Evolutionary conservation across 2,329 filamentous ascomycete genomes (phyloP).

Genomic region (Penicillium sp.): DNA sequence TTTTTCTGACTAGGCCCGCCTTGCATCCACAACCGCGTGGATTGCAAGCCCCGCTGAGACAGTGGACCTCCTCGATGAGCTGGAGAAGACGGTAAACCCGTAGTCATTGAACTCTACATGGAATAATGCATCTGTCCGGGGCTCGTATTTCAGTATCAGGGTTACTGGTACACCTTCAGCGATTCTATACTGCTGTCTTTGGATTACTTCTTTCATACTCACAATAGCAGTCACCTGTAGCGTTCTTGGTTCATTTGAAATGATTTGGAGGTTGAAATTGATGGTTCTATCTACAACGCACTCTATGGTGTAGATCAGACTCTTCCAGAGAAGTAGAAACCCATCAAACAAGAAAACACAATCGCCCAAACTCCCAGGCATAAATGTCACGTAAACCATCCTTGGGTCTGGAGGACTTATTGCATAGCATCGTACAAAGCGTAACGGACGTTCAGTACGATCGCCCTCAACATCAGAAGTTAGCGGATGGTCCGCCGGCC

Average conservation of each 20-base stretch:
- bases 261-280: background rate
- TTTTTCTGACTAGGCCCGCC: conserved; percentile 49
- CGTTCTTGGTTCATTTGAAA: background rate
- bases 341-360: background rate
- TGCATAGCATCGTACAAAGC: conserved; percentile 18
- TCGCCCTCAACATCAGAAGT: background rate
- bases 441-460: conserved; percentile 11
- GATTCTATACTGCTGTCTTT: background rate
- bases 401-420: conserved; percentile 4
- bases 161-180: background rate
- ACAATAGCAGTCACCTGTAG: background rate
- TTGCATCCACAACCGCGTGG: conserved; percentile 92
- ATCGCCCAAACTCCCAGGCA: conserved; percentile 8
- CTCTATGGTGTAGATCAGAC: background rate
- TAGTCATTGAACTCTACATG: background rate
- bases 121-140: background rate
- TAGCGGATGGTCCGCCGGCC: conserved; percentile 1
- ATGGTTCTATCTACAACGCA: conserved; percentile 6
- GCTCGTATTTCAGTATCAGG: background rate
- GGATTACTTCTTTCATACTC: background rate
- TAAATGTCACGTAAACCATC: conserved; percentile 5
- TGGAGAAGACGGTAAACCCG: conserved; percentile 29
- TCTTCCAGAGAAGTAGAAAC: background rate
- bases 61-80: conserved; percentile 74
- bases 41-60: conserved; percentile 89